A percentile compares a stretch with the other conserved stretches of the same genome.
phyloP scores from a whole-genome alignment of 202 grass and related monocot species.

The Bolboschoenoplectus hybrid region DNA sequence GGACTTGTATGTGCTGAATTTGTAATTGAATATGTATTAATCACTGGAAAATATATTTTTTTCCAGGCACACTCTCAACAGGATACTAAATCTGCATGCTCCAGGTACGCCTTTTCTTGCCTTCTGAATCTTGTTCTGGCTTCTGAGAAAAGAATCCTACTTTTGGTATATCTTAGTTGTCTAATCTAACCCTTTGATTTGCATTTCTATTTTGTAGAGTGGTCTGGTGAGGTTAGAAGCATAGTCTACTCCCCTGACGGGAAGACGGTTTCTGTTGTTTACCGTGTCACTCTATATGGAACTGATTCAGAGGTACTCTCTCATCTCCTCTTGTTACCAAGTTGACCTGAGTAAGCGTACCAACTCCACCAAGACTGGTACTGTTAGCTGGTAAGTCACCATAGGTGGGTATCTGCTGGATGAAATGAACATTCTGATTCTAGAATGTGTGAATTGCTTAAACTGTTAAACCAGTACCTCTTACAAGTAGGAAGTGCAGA shows the following conservation, averaged over 20 bases:
- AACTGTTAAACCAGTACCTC: background rate
- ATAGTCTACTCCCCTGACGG: constrained; percentile 81
- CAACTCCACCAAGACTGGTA: constrained; percentile 15
- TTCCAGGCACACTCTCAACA: constrained; percentile 91
- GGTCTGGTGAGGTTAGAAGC: constrained; percentile 85
- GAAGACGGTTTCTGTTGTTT: constrained; percentile 79
- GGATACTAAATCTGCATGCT: constrained; percentile 77
- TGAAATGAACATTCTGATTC: background rate
- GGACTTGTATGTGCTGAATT: background rate
- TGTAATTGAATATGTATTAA: background rate
- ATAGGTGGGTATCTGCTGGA: background rate
- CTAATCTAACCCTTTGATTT: background rate
- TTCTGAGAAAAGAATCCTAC: constrained; percentile 30
- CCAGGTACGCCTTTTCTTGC: constrained; percentile 51
- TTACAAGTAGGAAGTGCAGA: background rate
- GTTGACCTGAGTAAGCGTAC: background rate
- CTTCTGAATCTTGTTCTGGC: background rate
- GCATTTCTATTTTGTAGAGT: constrained; percentile 57
- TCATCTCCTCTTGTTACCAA: constrained; percentile 11
- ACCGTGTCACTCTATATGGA: constrained; percentile 84
- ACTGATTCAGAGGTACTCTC: constrained; percentile 84
- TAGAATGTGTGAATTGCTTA: constrained; percentile 19
- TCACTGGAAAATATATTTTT: constrained; percentile 19
- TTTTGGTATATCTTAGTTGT: constrained; percentile 27
- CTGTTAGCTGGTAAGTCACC: background rate